Base-by-base conservation (phyloP, 306 rosid genomes). In the Chamaecrista fasciculata region DNA sequence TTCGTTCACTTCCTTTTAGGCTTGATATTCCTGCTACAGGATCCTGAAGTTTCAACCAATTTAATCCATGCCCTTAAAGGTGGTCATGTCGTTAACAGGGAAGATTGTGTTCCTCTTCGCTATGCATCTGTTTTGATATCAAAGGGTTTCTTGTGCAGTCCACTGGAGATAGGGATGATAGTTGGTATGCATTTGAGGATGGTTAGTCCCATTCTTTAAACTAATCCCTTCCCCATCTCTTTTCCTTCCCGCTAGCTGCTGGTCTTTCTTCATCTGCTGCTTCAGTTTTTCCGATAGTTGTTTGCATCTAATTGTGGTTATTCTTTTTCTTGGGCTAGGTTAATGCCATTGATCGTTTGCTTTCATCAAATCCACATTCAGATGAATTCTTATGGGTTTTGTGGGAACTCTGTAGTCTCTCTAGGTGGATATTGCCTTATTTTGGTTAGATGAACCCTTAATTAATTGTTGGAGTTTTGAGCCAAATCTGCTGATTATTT, bases 361-460 rank as follows among this genome's bases (percentile, higher is more conserved):
- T 94, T 71, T 83, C 86, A 21, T 76, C 92, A 16, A 72, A 78
- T 76, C 95, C 85, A 7, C 79, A 85, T 47, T 85, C 95, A 8
- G 99, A 94, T 81, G 97, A 88, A 77, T 89, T 91, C 81, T 81
- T 94, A 81, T 91, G 96, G 99, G 87, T 94, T 62, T 71, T 94
- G 75, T 94, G 99, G 99, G 97, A 91, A 78, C 84, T 94, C 11
- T 87, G 95, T 60, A 82, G 80, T 71, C 86, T 91, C 67, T 93
- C 92, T 68, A 89, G 99, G 99, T 94, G 48, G 78, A 63, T 64
- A 12, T 82, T 66, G 74, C 57, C 52, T 65, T 46, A 20, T 53
- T 62, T 70, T 63, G 52, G 34, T 58, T 19, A 25, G 47, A 69
- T 67, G 74, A 62, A 62, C 57, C 42, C 53, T 67, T 50, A 39